Evolutionary conservation across 1,139 yeast genomes (phyloP), one percentile per base, ranked within the genome.

Genomic region (Nakaseomyces uthaithaninus): DNA sequence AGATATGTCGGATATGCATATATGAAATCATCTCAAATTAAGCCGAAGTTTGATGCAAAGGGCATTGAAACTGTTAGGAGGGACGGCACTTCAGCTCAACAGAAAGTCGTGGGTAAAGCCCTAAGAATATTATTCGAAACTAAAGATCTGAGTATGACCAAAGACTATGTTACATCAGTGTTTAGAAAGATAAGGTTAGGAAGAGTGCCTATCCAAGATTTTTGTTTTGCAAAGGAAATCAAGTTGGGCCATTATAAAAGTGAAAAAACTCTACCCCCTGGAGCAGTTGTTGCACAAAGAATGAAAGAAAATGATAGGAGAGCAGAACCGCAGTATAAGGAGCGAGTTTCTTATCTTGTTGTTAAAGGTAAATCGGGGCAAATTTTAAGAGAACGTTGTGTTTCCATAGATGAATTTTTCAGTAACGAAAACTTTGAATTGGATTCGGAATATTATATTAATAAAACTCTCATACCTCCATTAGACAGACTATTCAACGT

Each of bases 1-100:
- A 62, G 98, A 37, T 91, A 91, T 56, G 95, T 87, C 17, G 98
- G 98, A 0, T 77, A 77, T 55, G 71, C 83, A 42, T 89, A 72
- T 59, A 95, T 84, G 49, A 56, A 61, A 25, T 71, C 67, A 30
- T 63, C 62, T 14, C 89, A 83, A 51, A 50, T 41, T 3, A 62
- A 49, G 6, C 86, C 95, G 0, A 71, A 63, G 23, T 89, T 91
- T 59, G 97, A 91, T 64, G 96, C 98, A 2, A 91, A 91, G 53
- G 98, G 98, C 1, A 87, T 86, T 14, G 98, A 91, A 59, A 91
- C 97, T 0, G 83, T 91, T 0, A 62, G 98, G 45, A 67, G 98
- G 49, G 98, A 91, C 61, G 97, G 96, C 0, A 82, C 89, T 14
- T 94, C 94, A 0, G 95, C 95, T 0, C 94, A 84, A 50, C 94